Conservation (phyloP, 192 early-diverging fungal species). For the Coemansia sp. region DNA sequence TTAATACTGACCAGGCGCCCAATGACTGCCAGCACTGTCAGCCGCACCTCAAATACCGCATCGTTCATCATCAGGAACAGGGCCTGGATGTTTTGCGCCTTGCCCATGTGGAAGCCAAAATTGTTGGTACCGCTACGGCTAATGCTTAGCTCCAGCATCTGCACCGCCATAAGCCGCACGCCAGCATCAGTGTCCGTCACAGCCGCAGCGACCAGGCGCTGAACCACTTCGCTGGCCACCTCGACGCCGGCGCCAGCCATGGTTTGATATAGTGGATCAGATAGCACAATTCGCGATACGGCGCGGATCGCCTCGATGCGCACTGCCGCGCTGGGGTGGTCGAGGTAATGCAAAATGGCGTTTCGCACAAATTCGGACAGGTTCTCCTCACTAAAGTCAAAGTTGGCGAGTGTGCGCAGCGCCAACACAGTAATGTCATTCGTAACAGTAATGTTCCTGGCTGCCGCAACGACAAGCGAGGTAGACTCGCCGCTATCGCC, state of each 20-base stretch:
- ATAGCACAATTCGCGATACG: slow-evolving; percentile 78
- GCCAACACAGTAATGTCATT: slow-evolving; percentile 81
- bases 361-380: slow-evolving; percentile 91
- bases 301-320: slow-evolving; percentile 76
- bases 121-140: slow-evolving; percentile 57
- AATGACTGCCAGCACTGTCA: slow-evolving; percentile 82
- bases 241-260: slow-evolving; percentile 76
- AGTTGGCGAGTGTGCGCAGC: slow-evolving; percentile 78
- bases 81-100: slow-evolving; percentile 88
- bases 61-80: slow-evolving; percentile 91
- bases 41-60: slow-evolving; percentile 86
- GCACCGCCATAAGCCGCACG: slow-evolving; percentile 23
- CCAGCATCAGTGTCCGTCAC: slow-evolving; percentile 73
- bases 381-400: slow-evolving; percentile 84
- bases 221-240: slow-evolving; percentile 85
- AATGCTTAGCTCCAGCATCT: slow-evolving; percentile 36
- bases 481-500: slow-evolving; percentile 4
- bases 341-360: slow-evolving; percentile 80
- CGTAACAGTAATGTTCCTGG: slow-evolving; percentile 22
- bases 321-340: slow-evolving; percentile 76
- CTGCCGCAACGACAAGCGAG: slow-evolving; percentile 24
- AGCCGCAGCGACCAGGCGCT: slow-evolving; percentile 85
- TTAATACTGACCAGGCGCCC: slow-evolving; percentile 86
- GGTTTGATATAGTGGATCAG: slow-evolving; percentile 83
- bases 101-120: slow-evolving; percentile 89